Base-by-base conservation (phyloP, 2,329 filamentous ascomycete species). In the Purpureocillium lavendulum region DNA sequence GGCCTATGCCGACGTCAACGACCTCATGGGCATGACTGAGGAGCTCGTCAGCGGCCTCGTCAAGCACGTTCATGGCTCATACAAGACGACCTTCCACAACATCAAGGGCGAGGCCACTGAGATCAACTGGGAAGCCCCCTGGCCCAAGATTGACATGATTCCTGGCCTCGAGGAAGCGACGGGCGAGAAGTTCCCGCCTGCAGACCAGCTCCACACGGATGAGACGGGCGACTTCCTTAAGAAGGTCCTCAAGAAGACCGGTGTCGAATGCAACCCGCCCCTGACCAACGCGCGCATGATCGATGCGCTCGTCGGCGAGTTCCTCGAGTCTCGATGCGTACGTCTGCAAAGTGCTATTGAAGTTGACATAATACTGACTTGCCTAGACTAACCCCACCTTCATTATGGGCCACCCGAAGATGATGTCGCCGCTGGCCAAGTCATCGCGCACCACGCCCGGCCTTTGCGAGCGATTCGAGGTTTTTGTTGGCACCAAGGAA, bases 101-200 rank as follows among this genome's bases (percentile, higher is more conserved):
- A 85, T 92, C 66, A 73, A 77, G 46, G 92, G 90, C 41, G 87
- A 96, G 65, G 76, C 76, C 43, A 89, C 90, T 66, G 77, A 88
- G 44, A 84, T 98, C 54, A 94, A 98, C 77, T 98, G 92, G 94
- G 83, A 89, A 61, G 82, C 79, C 44, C 94, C 92, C 33, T 98
- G 94, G 92, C 80, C 82, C 61, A 77, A 87, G 47, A 80, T 97
- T 36, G 86, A 96, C 62, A 98, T 98, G 90, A 96, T 98, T 42
- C 55, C 62, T 36, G 54, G 84, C 29, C 77, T 98, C 1, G 92
- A 97, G 69, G 80, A 90, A 66, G 84, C 83, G 11, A 86, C 81
- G 1, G 89, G 87, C 51, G 88, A 94, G 69, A 96, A 86, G 67
- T 98, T 98, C 73, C 92, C 92, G 32, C 77, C 88, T 3, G 82